Evolutionary conservation across 805 yeast genomes (phyloP).

Genomic region (Trichomonascus vanleenenianus): DNA sequence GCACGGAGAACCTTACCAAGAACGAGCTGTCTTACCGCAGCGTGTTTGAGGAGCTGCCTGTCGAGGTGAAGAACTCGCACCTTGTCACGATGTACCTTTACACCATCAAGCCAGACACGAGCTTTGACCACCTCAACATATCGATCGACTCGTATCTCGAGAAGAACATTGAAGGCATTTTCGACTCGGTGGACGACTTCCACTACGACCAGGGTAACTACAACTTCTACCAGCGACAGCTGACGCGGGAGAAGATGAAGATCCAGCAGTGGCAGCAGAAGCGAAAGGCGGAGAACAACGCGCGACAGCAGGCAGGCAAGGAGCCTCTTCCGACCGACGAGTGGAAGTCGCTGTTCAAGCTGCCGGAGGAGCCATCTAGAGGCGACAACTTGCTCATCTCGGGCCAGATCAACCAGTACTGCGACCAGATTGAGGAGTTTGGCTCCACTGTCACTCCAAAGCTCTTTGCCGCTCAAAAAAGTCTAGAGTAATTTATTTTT

Average conservation of each 20-base stretch:
- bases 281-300: conserved; percentile 56
- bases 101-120: conserved; percentile 13
- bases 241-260: conserved; percentile 60
- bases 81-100: conserved; percentile 50
- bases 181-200: conserved; percentile 64
- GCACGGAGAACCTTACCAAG: conserved; percentile 52
- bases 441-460: conserved; percentile 61
- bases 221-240: conserved; percentile 73
- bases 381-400: conserved; percentile 62
- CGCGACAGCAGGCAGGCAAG: conserved; percentile 51
- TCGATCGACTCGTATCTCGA: conserved; percentile 36
- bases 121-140: conserved; percentile 34
- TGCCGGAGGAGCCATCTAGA: conserved; percentile 70
- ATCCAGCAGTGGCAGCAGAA: conserved; percentile 69
- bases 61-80: conserved; percentile 58
- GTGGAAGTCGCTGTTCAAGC: conserved; percentile 58
- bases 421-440: conserved; percentile 62
- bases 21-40: conserved; percentile 55
- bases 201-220: conserved; percentile 73
- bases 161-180: conserved; percentile 49
- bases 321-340: conserved; percentile 42
- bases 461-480: conserved; percentile 39
- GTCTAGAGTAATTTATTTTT: conserved; percentile 2
- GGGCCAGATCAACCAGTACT: conserved; percentile 60
- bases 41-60: conserved; percentile 64